Evolutionary conservation across 768 basidiomycete genomes (phyloP).

Genomic region (Rhodotorula taiwanensis): DNA sequence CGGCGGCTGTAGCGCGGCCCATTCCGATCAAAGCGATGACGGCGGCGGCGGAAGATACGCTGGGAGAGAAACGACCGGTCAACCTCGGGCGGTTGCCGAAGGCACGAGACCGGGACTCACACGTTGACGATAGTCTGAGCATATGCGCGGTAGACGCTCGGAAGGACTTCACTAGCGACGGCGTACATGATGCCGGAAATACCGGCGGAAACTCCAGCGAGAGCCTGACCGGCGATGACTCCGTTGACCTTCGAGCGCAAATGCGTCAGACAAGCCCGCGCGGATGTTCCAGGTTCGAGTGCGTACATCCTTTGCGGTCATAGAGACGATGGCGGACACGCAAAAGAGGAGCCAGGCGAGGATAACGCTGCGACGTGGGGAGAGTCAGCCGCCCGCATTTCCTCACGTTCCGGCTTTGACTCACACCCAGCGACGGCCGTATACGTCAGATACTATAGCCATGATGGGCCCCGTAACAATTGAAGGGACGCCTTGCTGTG

Average conservation of each 20-base stretch:
- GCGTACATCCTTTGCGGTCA: slow-evolving; percentile 1
- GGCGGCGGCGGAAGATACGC: background rate
- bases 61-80: background rate
- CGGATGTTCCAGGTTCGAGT: background rate
- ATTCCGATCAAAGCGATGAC: slow-evolving; percentile 2
- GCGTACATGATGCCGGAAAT: slow-evolving; percentile 11
- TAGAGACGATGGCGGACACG: slow-evolving; percentile 2
- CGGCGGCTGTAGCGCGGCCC: background rate
- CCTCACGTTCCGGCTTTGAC: no score
- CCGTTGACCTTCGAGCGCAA: background rate
- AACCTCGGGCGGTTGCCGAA: no score
- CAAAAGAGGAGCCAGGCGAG: slow-evolving; percentile 1
- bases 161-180: slow-evolving; percentile 4
- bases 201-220: background rate
- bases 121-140: slow-evolving; percentile 1
- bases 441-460: slow-evolving; percentile 4
- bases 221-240: slow-evolving; percentile 1
- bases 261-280: background rate
- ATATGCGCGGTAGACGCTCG: slow-evolving; percentile 2
- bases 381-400: background rate
- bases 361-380: background rate
- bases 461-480: slow-evolving; percentile 13
- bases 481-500: slow-evolving; percentile 1
- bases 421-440: slow-evolving; percentile 9
- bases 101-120: background rate